Conservation (phyloP, 768 basidiomycete species). For the Heimioporus sp. region DNA sequence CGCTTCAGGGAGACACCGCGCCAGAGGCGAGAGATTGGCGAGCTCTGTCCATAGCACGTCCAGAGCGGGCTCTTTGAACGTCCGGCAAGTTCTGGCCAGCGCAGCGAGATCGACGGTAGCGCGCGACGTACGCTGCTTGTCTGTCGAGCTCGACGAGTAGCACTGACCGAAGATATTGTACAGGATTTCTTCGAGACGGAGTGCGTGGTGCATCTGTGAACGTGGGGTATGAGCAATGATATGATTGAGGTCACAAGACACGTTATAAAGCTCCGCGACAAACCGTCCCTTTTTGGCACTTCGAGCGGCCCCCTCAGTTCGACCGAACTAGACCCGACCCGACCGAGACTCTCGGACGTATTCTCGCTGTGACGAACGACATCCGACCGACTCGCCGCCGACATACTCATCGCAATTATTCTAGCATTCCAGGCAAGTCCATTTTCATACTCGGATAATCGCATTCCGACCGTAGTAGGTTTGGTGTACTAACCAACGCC, state of each 20-base stretch:
- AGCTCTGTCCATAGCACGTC: conserved; percentile 17
- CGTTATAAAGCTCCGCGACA: neutral
- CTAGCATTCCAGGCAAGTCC: too few relatives aligned
- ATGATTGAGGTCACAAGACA: neutral
- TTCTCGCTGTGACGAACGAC: too few relatives aligned
- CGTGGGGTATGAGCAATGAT: neutral
- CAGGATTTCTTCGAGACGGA: conserved; percentile 12
- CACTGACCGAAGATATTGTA: conserved; percentile 12
- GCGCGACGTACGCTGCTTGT: neutral
- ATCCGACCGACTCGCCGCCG: too few relatives aligned
- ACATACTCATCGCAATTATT: too few relatives aligned
- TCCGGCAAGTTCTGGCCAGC: conserved; percentile 13
- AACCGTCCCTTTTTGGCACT: too few relatives aligned
- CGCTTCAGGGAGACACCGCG: conserved; percentile 9
- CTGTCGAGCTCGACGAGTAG: neutral
- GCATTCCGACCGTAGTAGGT: too few relatives aligned
- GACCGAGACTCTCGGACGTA: too few relatives aligned
- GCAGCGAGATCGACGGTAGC: conserved; percentile 9
- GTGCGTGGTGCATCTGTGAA: conserved; percentile 3
- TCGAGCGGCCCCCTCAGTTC: too few relatives aligned
- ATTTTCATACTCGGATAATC: too few relatives aligned
- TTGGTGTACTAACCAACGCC: too few relatives aligned
- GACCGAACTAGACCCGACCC: too few relatives aligned
- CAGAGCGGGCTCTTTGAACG: conserved; percentile 19
- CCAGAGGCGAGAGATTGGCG: conserved; percentile 10